Percentiles rank a stretch among this genome's conserved stretches.
Conservation (phyloP, 192 early-diverging fungal genomes). For the Nowakowskiella sp. region DNA sequence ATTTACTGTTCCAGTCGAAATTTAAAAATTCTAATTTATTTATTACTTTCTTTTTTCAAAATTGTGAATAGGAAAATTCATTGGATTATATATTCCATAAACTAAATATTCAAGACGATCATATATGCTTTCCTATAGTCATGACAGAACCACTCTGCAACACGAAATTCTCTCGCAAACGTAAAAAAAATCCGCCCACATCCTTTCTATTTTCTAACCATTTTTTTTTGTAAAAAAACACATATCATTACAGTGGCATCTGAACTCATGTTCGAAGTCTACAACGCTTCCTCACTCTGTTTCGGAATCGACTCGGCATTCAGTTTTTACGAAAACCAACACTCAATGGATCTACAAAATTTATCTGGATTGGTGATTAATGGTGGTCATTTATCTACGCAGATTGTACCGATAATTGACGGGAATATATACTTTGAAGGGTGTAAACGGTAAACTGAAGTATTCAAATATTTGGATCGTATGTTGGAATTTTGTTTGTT, state of each 20-base stretch:
- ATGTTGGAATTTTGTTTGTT: background rate
- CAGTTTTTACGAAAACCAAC: constrained; percentile 70
- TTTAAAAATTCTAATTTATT: constrained; percentile 28
- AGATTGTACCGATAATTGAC: constrained; percentile 65
- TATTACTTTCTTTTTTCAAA: constrained; percentile 10
- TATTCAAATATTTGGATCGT: background rate
- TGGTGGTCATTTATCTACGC: constrained; percentile 60
- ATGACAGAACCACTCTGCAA: constrained; percentile 82
- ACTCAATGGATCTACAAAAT: constrained; percentile 45
- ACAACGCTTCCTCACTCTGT: constrained; percentile 61
- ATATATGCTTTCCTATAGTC: constrained; percentile 70
- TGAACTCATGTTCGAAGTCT: constrained; percentile 84
- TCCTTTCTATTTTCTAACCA: background rate
- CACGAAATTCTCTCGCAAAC: constrained; percentile 63
- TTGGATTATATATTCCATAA: constrained; percentile 81
- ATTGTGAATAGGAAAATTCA: constrained; percentile 59
- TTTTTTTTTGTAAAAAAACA: background rate
- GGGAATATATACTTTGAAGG: constrained; percentile 53
- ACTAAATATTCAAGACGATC: constrained; percentile 63
- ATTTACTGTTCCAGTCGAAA: constrained; percentile 26
- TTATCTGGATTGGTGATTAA: constrained; percentile 71
- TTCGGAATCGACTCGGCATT: constrained; percentile 86
- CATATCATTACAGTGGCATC: constrained; percentile 56
- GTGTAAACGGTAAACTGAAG: constrained; percentile 55
- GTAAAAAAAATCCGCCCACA: constrained; percentile 36